A percentile compares a stretch with the other conserved stretches of the same genome.
Conservation (phyloP, 1,284 basidiomycete genomes). For the Boletus mariae region DNA sequence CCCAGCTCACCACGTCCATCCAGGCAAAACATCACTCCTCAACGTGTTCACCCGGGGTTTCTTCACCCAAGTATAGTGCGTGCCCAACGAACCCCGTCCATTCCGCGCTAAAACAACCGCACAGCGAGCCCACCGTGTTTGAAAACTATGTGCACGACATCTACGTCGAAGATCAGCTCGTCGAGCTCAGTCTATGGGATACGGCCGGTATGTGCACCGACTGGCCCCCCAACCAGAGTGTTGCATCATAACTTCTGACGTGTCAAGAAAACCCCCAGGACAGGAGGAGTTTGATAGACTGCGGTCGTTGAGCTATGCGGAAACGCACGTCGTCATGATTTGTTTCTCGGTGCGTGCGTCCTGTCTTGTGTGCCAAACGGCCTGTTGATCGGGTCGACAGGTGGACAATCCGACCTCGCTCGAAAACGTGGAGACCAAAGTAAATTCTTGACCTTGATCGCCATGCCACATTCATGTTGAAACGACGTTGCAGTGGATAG, state of each 20-base stretch:
- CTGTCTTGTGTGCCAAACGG: too few relatives aligned
- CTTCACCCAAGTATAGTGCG: conserved; percentile 86
- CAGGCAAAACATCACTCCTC: conserved; percentile 76
- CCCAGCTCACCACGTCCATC: conserved; percentile 20
- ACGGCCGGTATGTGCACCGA: conserved; percentile 72
- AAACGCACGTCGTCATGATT: conserved; percentile 92
- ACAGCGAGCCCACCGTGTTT: conserved; percentile 86
- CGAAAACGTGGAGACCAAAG: conserved; percentile 73
- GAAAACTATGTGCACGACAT: conserved; percentile 92
- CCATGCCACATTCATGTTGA: too few relatives aligned
- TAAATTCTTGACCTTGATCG: too few relatives aligned
- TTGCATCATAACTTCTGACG: conserved; percentile 26
- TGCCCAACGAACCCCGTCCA: conserved; percentile 11
- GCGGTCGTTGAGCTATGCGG: conserved; percentile 88
- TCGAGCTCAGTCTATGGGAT: conserved; percentile 95
- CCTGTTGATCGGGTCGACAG: conserved; percentile 36
- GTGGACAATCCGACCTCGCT: conserved; percentile 89
- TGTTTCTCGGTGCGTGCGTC: conserved; percentile 77
- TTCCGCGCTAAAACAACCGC: not conserved
- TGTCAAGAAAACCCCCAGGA: conserved; percentile 47
- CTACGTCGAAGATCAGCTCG: conserved; percentile 74
- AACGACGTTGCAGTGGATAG: conserved; percentile 64
- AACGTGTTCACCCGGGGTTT: conserved; percentile 85
- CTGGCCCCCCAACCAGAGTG: not conserved
- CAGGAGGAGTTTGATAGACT: conserved; percentile 96